These are phyloP conservation scores for Penicillium verhagenii DNA, from an alignment of 495 filamentous ascomycete genomes.

Conservation along the genomic window DNA sequence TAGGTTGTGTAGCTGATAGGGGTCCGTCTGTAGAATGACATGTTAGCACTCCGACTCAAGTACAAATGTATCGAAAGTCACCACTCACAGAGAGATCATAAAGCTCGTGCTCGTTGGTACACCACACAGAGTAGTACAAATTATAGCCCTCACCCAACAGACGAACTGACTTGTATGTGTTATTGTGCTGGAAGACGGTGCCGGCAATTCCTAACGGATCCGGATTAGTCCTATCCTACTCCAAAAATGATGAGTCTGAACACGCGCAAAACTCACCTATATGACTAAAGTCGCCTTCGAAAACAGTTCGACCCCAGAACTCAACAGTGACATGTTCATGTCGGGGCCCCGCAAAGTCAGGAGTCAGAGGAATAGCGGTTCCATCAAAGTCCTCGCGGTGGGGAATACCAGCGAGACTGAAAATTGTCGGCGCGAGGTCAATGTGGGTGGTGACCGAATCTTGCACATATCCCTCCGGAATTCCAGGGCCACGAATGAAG, in stretches of 20 bases:
- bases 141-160: slow-evolving; percentile 54
- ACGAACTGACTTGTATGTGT: slow-evolving; percentile 64
- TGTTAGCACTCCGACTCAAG: neutral
- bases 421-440: slow-evolving; percentile 66
- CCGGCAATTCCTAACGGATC: slow-evolving; percentile 21
- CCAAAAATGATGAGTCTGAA: neutral
- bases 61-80: neutral
- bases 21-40: slow-evolving; percentile 51
- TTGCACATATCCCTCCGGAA: slow-evolving; percentile 42
- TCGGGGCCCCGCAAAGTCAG: slow-evolving; percentile 31
- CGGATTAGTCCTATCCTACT: neutral
- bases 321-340: slow-evolving; percentile 69
- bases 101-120: slow-evolving; percentile 62
- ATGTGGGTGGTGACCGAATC: slow-evolving; percentile 66
- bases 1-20: slow-evolving; percentile 60
- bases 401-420: slow-evolving; percentile 49
- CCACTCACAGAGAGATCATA: slow-evolving; percentile 56
- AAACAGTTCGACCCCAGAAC: slow-evolving; percentile 56
- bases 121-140: slow-evolving; percentile 66
- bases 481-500: slow-evolving; percentile 57
- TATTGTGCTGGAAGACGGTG: slow-evolving; percentile 39
- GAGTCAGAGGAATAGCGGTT: slow-evolving; percentile 50
- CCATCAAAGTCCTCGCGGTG: slow-evolving; percentile 58
- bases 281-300: slow-evolving; percentile 44
- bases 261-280: slow-evolving; percentile 25